Percentiles rank a stretch among this genome's conserved stretches.
These are phyloP conservation scores for Ceraceosorus guamensis DNA, from an alignment of 1,284 basidiomycete species.

Conservation along the genomic window DNA sequence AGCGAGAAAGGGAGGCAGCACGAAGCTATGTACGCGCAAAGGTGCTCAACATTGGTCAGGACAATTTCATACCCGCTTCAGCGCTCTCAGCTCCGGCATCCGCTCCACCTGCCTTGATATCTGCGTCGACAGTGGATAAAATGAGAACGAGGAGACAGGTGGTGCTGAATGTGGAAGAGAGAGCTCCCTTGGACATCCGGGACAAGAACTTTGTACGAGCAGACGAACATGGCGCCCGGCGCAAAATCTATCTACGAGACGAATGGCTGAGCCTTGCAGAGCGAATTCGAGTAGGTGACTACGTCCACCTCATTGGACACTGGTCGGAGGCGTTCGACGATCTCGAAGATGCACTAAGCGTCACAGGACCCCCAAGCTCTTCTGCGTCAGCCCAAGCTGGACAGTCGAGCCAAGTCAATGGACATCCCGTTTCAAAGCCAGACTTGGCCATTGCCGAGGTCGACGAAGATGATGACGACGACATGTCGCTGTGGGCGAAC, in stretches of 20 bases:
- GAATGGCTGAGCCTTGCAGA: conserved; percentile 2
- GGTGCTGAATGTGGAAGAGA: conserved; percentile 2
- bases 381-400: not conserved
- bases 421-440: not conserved
- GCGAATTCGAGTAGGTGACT: conserved; percentile 1
- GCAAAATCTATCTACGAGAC: conserved; percentile 1
- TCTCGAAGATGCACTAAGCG: not conserved
- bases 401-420: no score
- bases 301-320: conserved; percentile 3
- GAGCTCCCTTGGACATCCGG: not conserved
- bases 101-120: not conserved
- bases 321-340: conserved; percentile 3
- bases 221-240: not conserved
- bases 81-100: not conserved
- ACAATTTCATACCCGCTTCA: not conserved
- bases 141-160: not conserved
- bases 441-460: not conserved
- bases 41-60: not conserved
- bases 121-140: not conserved
- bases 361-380: not conserved
- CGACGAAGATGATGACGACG: not conserved
- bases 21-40: not conserved
- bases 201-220: not conserved
- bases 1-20: not conserved
- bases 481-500: not conserved